These are phyloP conservation scores for Pythium sp. DNA, from an alignment of 352 stramenopile genomes.

Conservation along the genomic window DNA sequence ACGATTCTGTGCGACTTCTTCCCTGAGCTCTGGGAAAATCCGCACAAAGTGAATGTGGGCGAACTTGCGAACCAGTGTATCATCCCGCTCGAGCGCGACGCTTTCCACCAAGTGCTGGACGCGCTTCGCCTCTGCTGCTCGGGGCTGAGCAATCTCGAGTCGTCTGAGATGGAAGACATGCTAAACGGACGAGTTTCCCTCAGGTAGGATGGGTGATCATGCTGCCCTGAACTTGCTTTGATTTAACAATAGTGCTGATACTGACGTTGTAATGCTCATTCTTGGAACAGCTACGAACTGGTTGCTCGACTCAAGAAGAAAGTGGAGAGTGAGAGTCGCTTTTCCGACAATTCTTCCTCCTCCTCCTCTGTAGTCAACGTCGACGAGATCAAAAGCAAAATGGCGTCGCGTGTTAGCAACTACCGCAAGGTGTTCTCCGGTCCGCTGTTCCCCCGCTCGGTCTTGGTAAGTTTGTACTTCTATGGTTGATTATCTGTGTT, in stretches of 20 bases:
- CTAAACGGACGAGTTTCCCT: conserved; percentile 26
- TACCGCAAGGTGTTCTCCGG: conserved; percentile 41
- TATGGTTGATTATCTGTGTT: neutral
- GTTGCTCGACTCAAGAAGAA: conserved; percentile 43
- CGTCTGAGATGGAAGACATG: conserved; percentile 10
- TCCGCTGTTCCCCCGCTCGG: conserved; percentile 30
- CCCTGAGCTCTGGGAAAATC: conserved; percentile 23
- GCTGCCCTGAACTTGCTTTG: neutral
- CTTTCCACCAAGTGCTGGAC: conserved; percentile 56
- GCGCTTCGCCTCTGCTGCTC: conserved; percentile 30
- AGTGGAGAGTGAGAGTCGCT: conserved; percentile 25
- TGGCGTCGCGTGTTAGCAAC: conserved; percentile 36
- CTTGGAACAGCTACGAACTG: conserved; percentile 27
- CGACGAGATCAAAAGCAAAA: conserved; percentile 39
- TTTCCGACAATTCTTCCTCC: neutral
- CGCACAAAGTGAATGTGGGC: neutral
- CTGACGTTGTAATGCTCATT: conserved; percentile 6
- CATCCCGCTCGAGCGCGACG: conserved; percentile 43
- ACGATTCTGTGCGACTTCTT: conserved; percentile 47
- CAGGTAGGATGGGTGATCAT: conserved; percentile 25
- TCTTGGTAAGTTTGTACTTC: conserved; percentile 29
- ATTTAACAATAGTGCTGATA: neutral
- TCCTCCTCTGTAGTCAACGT: conserved; percentile 11
- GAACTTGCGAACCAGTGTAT: conserved; percentile 30
- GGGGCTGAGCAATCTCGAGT: conserved; percentile 28